Base-by-base conservation (phyloP, 179 eudicot genomes). In the Camellia oleifera region DNA sequence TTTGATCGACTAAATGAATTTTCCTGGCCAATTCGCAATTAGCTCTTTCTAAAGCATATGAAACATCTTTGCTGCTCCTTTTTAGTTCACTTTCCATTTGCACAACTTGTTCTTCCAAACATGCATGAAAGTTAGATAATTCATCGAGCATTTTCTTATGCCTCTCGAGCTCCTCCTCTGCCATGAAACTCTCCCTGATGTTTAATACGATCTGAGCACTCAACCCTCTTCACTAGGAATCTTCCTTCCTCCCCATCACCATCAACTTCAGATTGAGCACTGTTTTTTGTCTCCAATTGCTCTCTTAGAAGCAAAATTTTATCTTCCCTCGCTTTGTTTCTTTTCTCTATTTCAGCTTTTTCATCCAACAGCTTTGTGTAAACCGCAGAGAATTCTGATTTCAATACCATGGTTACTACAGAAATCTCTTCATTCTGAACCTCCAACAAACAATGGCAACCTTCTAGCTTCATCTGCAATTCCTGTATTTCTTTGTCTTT, bases 401-500 rank as follows among this genome's bases (percentile, higher is more conserved):
- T 81, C 82, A 86, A 73, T 63, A 87, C 81, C 78, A 87, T 83
- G 69, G 86, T 50, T 81, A 86, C 79, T 48, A 77, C 20, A 61
- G 88, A 89, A 75, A 84, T 73, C 71, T 92, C 94, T 69, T 87
- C 94, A 81, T 87, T 88, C 81, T 89, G 90, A 82, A 84, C 57
- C 84, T 86, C 89, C 76, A 88, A 72, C 44, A 77, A 65, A 63
- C 74, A 77, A 80, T 83, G 75, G 61, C 87, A 84, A 72, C 77
- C 85, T 60, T 89, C 83, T 56, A 88, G 68, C 57, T 89, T 93
- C 79, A 81, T 84, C 77, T 69, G 69, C 83, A 88, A 87, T 48
- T 88, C 88, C 69, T 72, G 60, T 46, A 89, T 82, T 53, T 73
- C 48, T 67, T 75, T 65, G 68, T 88, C 89, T 79, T 86, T 86